A percentile compares a stretch with the other conserved stretches of the same genome.
These are phyloP conservation scores for Scedosporium dehoogii DNA, from an alignment of 2,329 filamentous ascomycete genomes.

Conservation along the genomic window DNA sequence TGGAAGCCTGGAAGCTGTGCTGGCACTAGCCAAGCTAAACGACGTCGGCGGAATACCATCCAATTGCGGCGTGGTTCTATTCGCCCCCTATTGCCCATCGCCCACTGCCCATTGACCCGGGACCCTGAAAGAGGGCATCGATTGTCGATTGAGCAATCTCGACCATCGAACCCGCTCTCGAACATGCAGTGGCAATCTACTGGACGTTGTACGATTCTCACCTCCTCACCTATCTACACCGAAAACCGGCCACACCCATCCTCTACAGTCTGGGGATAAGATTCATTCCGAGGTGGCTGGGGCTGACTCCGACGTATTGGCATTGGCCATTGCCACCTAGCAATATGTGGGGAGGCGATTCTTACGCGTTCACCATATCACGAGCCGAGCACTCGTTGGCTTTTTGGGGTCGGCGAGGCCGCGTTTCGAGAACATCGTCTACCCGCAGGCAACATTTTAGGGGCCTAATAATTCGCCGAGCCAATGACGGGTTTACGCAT, in stretches of 20 bases:
- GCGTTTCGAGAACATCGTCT: neutral
- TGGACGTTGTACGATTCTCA: no score
- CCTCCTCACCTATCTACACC: no score
- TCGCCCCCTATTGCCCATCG: neutral
- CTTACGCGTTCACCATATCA: neutral
- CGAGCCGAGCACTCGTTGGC: neutral
- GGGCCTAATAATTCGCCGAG: neutral
- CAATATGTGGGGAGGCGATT: neutral
- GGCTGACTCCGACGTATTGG: neutral
- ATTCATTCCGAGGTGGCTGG: conserved; percentile 4
- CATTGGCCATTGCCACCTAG: neutral
- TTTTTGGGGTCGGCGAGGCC: neutral
- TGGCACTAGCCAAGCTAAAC: neutral
- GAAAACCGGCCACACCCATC: no score
- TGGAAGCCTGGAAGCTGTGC: conserved; percentile 1
- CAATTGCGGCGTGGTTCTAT: neutral
- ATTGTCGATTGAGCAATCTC: no score
- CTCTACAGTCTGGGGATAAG: neutral
- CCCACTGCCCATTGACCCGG: no score
- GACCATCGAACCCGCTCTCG: no score
- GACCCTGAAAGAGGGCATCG: no score
- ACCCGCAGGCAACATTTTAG: conserved; percentile 1
- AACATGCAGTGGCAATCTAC: no score
- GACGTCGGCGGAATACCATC: no score
- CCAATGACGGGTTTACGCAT: neutral